phyloP scores from a whole-genome alignment of 2,329 filamentous ascomycete genomes.

The Colletotrichum simmondsii region DNA sequence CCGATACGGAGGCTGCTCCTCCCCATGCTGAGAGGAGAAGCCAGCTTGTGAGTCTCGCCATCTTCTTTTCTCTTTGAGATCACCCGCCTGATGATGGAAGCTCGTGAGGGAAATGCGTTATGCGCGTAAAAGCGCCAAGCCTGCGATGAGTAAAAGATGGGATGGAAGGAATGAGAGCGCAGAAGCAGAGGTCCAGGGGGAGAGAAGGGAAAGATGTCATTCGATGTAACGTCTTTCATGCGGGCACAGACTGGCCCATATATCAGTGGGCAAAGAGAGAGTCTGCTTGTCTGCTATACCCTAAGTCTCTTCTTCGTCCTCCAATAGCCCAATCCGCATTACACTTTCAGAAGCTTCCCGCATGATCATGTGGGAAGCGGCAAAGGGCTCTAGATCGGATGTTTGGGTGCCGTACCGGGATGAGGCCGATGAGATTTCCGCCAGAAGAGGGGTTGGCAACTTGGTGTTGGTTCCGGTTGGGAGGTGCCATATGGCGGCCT shows the following conservation, averaged over 20 bases:
- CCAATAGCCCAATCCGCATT: background rate
- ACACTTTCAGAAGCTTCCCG: background rate
- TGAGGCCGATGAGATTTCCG: background rate
- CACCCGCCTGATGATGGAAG: background rate
- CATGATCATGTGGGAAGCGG: background rate
- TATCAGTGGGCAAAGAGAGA: background rate
- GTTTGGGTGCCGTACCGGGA: background rate
- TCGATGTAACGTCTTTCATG: background rate
- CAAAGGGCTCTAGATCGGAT: background rate
- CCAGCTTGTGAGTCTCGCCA: background rate
- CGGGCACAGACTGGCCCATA: conserved; percentile 3
- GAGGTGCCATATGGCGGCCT: background rate
- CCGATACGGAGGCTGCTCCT: conserved; percentile 24
- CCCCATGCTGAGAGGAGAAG: background rate
- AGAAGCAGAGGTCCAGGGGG: background rate
- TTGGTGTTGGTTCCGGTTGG: too few relatives aligned
- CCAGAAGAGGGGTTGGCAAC: background rate
- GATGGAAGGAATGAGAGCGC: background rate
- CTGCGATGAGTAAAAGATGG: background rate
- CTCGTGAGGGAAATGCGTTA: background rate
- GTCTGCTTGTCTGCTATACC: background rate
- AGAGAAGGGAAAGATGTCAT: background rate
- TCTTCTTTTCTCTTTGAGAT: background rate
- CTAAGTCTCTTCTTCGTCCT: background rate
- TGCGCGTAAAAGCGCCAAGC: background rate